Conservation (phyloP, 495 filamentous ascomycete genomes). For the Aspergillus incahuasiensis region DNA sequence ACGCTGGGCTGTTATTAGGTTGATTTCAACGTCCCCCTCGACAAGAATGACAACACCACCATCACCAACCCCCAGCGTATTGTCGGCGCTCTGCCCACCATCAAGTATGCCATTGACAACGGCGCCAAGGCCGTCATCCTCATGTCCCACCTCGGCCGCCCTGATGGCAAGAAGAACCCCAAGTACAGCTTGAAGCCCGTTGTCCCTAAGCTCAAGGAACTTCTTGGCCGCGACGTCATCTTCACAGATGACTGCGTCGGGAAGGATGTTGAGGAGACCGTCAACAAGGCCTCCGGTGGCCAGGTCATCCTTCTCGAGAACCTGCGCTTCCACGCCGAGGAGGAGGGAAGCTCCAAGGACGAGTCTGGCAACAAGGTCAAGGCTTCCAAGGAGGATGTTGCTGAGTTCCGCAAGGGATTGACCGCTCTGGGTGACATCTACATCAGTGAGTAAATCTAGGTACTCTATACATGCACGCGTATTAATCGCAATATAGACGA, state of each 20-base stretch:
- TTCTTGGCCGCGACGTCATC: slow-evolving; percentile 72
- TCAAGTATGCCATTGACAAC: slow-evolving; percentile 94
- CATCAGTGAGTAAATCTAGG: slow-evolving; percentile 64
- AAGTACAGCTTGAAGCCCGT: slow-evolving; percentile 96
- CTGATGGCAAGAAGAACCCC: slow-evolving; percentile 79
- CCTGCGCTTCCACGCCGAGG: slow-evolving; percentile 93
- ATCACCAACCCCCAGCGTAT: slow-evolving; percentile 90
- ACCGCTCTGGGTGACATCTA: slow-evolving; percentile 94
- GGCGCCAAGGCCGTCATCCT: slow-evolving; percentile 92
- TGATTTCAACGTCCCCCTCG: slow-evolving; percentile 99
- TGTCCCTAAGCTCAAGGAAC: slow-evolving; percentile 85
- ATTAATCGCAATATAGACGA: slow-evolving; percentile 53
- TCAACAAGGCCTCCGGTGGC: slow-evolving; percentile 77
- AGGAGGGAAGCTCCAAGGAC: slow-evolving; percentile 93
- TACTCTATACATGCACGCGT: neutral
- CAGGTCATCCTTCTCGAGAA: slow-evolving; percentile 93
- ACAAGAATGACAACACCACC: slow-evolving; percentile 78
- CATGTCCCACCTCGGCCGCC: slow-evolving; percentile 98
- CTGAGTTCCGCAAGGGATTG: slow-evolving; percentile 89
- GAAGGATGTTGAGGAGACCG: slow-evolving; percentile 78
- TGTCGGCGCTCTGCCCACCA: slow-evolving; percentile 92
- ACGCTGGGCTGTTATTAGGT: slow-evolving; percentile 53
- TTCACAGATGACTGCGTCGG: slow-evolving; percentile 93
- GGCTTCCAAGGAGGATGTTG: slow-evolving; percentile 88
- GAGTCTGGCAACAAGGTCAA: slow-evolving; percentile 94